Percentiles rank a stretch among this genome's conserved stretches.
These are phyloP conservation scores for Magnolia changhungtana DNA, from an alignment of 164 flowering plant species.

Conservation along the genomic window DNA sequence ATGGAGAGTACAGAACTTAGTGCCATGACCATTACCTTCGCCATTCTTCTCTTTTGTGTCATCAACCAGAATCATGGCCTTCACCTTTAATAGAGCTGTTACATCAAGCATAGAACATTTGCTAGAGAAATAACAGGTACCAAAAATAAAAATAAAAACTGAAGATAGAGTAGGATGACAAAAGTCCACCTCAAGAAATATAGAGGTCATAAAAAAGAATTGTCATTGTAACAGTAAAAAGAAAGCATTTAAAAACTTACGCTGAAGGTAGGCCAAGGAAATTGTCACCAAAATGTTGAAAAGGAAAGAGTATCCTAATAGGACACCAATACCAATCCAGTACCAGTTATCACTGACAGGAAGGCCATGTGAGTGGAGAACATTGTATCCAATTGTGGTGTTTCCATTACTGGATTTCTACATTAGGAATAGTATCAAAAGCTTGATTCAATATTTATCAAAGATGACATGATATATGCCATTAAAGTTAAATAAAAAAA, in stretches of 20 bases:
- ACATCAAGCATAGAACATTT: not conserved
- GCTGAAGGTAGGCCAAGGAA: conserved; percentile 65
- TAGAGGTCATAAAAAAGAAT: not conserved
- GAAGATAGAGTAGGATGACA: not conserved
- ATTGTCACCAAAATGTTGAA: conserved; percentile 59
- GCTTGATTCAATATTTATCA: not conserved
- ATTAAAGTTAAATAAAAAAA: not conserved
- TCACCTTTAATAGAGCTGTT: conserved; percentile 56
- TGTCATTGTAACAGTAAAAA: not conserved
- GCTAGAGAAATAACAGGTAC: not conserved
- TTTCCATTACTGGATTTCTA: conserved; percentile 48
- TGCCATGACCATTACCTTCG: conserved; percentile 12
- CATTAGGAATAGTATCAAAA: conserved; percentile 3
- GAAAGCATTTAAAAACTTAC: conserved; percentile 37
- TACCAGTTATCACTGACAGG: conserved; percentile 61
- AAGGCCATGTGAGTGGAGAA: conserved; percentile 49
- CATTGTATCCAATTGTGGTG: conserved; percentile 46
- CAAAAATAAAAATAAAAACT: too few relatives aligned
- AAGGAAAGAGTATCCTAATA: conserved; percentile 45
- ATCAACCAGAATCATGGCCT: conserved; percentile 35
- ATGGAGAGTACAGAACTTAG: not conserved
- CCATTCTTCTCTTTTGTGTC: conserved; percentile 23
- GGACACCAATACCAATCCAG: conserved; percentile 73
- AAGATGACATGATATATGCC: not conserved
- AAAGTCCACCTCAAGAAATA: not conserved